Evolutionary conservation across 768 basidiomycete genomes (phyloP).

Genomic region (Boletus subcaerulescens): DNA sequence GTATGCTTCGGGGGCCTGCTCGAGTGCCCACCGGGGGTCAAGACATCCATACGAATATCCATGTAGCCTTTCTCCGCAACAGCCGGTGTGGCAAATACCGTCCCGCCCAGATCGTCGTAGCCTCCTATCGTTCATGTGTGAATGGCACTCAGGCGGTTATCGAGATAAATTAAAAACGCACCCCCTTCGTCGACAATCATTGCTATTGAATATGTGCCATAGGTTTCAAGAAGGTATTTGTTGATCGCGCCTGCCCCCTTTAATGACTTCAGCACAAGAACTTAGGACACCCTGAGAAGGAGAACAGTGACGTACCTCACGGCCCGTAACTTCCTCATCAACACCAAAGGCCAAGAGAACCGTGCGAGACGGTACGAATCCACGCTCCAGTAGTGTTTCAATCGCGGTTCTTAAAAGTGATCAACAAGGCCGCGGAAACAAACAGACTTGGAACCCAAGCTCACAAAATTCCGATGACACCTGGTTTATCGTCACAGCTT

Average conservation of each 20-base stretch:
- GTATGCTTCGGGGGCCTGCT: conserved; percentile 53
- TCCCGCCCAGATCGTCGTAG: conserved; percentile 27
- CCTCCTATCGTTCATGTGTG: conserved; percentile 22
- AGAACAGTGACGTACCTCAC: conserved; percentile 29
- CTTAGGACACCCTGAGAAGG: no score
- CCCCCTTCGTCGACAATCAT: conserved; percentile 61
- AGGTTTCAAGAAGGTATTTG: conserved; percentile 37
- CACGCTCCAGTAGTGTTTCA: conserved; percentile 28
- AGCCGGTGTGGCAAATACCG: conserved; percentile 30
- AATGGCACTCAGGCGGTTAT: neutral
- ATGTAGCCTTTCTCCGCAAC: conserved; percentile 44
- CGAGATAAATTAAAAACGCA: conserved; percentile 6
- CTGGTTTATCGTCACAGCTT: conserved; percentile 43
- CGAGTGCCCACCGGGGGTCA: conserved; percentile 53
- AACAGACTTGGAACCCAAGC: neutral
- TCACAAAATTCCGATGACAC: conserved; percentile 35
- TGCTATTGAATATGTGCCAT: conserved; percentile 46
- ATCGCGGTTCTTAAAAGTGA: conserved; percentile 20
- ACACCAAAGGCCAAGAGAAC: conserved; percentile 38
- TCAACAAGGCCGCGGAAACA: neutral
- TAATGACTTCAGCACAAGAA: neutral
- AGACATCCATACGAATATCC: conserved; percentile 40
- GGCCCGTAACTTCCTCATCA: conserved; percentile 44
- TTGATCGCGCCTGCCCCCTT: conserved; percentile 46
- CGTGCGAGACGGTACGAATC: conserved; percentile 29